These are phyloP conservation scores for Ostreobium quekettii DNA, from an alignment of 139 green algal genomes.

Conservation along the genomic window DNA sequence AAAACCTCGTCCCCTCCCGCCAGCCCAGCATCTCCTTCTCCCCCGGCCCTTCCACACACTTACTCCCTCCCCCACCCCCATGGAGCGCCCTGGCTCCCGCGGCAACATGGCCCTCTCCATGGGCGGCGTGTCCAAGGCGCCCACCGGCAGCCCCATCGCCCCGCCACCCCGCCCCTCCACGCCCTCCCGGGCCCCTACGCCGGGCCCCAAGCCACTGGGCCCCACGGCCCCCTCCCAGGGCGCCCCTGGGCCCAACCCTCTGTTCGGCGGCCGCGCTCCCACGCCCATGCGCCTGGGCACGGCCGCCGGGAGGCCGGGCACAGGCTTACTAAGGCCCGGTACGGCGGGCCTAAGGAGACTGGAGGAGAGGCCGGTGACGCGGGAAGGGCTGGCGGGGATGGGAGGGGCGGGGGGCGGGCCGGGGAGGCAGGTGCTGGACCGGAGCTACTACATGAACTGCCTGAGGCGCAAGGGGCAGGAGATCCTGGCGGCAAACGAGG, in stretches of 20 bases:
- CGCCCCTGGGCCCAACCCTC: neutral
- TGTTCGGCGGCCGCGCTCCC: neutral
- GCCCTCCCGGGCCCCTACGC: neutral
- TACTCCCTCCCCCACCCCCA: too few relatives aligned
- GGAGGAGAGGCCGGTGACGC: neutral
- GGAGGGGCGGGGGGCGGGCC: neutral
- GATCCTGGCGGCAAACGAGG: neutral
- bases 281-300: neutral
- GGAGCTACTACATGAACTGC: neutral
- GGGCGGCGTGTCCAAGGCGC: neutral
- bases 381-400: neutral
- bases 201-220: too few relatives aligned
- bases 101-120: neutral
- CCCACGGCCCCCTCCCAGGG: neutral
- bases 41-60: too few relatives aligned
- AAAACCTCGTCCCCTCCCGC: too few relatives aligned
- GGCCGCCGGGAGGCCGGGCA: neutral
- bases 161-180: neutral
- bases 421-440: neutral
- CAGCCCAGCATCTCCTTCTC: too few relatives aligned
- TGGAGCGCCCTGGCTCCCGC: neutral
- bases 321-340: neutral
- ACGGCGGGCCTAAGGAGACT: neutral
- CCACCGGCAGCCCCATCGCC: neutral
- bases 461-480: neutral